A percentile compares a stretch with the other conserved stretches of the same genome.
These are phyloP conservation scores for Pseudogymnoascus pannorum DNA, from an alignment of 2,329 filamentous ascomycete species.

Conservation along the genomic window DNA sequence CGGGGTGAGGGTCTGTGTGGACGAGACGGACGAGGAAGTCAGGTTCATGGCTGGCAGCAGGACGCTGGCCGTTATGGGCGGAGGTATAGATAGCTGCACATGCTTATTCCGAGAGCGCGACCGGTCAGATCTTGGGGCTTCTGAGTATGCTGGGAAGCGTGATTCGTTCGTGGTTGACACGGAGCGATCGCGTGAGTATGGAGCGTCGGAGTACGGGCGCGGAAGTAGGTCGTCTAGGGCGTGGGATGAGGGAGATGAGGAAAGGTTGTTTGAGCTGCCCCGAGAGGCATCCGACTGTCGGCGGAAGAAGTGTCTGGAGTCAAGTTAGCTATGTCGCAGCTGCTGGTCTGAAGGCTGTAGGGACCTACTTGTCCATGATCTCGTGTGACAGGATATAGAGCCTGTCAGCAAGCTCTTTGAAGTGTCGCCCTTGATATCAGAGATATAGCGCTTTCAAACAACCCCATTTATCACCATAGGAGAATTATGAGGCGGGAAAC, in stretches of 20 bases:
- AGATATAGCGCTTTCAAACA: background rate
- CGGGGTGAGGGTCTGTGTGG: background rate
- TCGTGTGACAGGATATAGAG: background rate
- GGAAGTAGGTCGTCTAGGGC: background rate
- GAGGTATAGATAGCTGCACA: background rate
- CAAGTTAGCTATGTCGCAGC: background rate
- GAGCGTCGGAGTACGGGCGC: background rate
- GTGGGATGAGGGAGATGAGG: background rate
- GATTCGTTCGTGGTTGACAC: background rate
- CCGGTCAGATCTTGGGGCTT: background rate
- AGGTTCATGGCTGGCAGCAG: background rate
- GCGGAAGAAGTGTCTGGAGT: background rate
- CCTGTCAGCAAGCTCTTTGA: background rate
- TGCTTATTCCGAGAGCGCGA: background rate
- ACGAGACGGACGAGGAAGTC: background rate
- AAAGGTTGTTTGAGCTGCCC: background rate
- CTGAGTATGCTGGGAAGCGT: background rate
- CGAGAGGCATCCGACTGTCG: background rate
- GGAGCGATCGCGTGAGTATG: background rate
- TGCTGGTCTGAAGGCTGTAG: background rate
- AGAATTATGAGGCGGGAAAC: background rate
- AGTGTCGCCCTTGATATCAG: background rate
- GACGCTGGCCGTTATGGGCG: constrained; percentile 11
- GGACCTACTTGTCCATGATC: background rate
- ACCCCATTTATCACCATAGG: background rate